Evolutionary conservation across 106 monocot species (phyloP).

Genomic region (Dendrobium huoshanense): DNA sequence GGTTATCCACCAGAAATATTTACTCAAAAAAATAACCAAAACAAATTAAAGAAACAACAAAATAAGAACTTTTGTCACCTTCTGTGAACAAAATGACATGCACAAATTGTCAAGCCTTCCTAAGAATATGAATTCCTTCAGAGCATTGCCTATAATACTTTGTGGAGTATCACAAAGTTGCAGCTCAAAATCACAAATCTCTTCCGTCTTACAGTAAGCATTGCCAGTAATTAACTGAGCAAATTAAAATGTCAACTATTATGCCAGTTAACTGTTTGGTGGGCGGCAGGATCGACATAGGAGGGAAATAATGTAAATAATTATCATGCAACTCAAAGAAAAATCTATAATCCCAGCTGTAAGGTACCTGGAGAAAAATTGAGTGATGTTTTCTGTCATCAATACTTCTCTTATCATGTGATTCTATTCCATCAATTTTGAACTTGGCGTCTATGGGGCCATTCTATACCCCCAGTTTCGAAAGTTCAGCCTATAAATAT

Average conservation of each 20-base stretch:
- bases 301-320: neutral
- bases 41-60: neutral
- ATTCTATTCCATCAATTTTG: conserved; percentile 20
- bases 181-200: conserved; percentile 92
- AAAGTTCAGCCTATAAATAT: conserved; percentile 55
- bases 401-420: conserved; percentile 33
- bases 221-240: conserved; percentile 62
- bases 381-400: conserved; percentile 67
- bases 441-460: conserved; percentile 7
- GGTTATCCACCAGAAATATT: neutral
- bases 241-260: conserved; percentile 13
- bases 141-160: conserved; percentile 66
- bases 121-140: conserved; percentile 91
- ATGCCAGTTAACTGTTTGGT: neutral
- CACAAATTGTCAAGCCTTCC: conserved; percentile 98
- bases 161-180: conserved; percentile 97
- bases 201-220: conserved; percentile 59
- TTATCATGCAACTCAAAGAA: neutral
- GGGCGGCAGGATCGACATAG: too few species aligned
- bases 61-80: conserved; percentile 33
- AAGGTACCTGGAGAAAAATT: conserved; percentile 66
- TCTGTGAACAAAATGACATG: conserved; percentile 93
- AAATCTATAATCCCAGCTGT: neutral
- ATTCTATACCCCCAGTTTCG: conserved; percentile 51
- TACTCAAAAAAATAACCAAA: neutral